Evolutionary conservation across 1,284 basidiomycete genomes (phyloP).

Genomic region (Kalmanozyma brasiliensis): DNA sequence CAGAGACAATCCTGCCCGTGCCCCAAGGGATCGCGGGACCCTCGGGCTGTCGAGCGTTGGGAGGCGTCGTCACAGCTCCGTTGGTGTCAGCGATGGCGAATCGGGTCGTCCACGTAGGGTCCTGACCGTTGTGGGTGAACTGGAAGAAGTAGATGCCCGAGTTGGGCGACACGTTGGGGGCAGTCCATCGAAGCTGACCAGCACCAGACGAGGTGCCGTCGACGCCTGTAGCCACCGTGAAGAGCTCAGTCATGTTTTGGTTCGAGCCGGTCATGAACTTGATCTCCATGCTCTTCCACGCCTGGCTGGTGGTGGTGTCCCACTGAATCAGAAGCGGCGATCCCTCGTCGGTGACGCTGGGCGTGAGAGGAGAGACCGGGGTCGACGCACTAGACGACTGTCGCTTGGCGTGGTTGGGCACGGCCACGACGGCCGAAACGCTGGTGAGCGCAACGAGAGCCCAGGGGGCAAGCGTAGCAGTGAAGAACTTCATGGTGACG

Average conservation of each 20-base stretch:
- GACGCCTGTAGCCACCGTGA: conserved; percentile 74
- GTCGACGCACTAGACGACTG: conserved; percentile 20
- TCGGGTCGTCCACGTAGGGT: conserved; percentile 79
- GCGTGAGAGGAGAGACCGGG: conserved; percentile 37
- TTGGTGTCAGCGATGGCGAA: conserved; percentile 77
- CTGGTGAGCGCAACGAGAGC: conserved; percentile 33
- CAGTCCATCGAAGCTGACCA: conserved; percentile 73
- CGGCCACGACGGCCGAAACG: conserved; percentile 24
- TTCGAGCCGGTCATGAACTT: conserved; percentile 80
- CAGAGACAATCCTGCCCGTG: conserved; percentile 73
- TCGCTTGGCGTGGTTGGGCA: conserved; percentile 17
- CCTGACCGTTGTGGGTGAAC: conserved; percentile 57
- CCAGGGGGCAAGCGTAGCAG: conserved; percentile 27
- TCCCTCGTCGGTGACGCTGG: conserved; percentile 23
- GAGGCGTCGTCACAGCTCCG: conserved; percentile 72
- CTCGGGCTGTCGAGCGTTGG: conserved; percentile 73
- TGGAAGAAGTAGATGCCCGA: conserved; percentile 63
- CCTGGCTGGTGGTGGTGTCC: conserved; percentile 32
- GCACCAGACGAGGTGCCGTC: conserved; percentile 73
- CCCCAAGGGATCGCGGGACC: conserved; percentile 76
- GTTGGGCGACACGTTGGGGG: conserved; percentile 77
- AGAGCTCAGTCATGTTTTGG: conserved; percentile 76
- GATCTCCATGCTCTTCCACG: conserved; percentile 69
- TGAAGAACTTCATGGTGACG: conserved; percentile 44
- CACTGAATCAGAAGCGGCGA: conserved; percentile 45